These are phyloP conservation scores for Chamaecyparis obtusa DNA, from an alignment of 75 land plant species.

Conservation along the genomic window DNA sequence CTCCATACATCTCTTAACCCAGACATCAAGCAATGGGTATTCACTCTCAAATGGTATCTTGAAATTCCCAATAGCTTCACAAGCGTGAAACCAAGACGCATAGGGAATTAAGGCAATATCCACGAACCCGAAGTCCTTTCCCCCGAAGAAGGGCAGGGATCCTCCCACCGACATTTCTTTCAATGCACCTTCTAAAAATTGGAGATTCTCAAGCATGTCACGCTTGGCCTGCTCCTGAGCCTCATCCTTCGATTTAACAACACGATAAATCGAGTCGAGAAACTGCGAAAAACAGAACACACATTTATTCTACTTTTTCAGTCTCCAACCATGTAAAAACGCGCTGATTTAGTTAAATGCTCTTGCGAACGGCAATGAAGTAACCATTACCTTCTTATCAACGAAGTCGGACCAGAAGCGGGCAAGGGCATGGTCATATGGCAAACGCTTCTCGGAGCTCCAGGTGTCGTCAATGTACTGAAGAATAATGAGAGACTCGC, in stretches of 20 bases:
- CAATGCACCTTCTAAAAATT: conserved; percentile 1
- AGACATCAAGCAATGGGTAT: not conserved
- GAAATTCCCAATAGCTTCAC: not conserved
- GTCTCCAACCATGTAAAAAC: no score
- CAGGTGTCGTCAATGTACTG: no score
- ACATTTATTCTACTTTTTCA: not conserved
- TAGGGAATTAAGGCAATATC: conserved; percentile 16
- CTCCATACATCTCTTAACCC: conserved; percentile 3
- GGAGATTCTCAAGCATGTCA: not conserved
- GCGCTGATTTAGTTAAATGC: no score
- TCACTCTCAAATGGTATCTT: not conserved
- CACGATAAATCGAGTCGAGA: not conserved
- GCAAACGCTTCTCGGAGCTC: no score
- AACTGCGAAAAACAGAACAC: not conserved
- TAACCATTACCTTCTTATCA: no score
- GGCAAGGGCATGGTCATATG: no score
- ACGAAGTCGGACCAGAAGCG: no score
- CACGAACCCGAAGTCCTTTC: not conserved
- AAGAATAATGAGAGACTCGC: no score
- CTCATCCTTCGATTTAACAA: not conserved
- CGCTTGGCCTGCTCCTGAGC: conserved; percentile 2
- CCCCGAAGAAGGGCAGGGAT: conserved; percentile 7
- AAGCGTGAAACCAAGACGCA: not conserved
- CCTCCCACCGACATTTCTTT: not conserved
- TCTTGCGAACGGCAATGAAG: no score